These are phyloP conservation scores for Ilex paraguariensis DNA, from an alignment of 305 asterid species.

Conservation along the genomic window DNA sequence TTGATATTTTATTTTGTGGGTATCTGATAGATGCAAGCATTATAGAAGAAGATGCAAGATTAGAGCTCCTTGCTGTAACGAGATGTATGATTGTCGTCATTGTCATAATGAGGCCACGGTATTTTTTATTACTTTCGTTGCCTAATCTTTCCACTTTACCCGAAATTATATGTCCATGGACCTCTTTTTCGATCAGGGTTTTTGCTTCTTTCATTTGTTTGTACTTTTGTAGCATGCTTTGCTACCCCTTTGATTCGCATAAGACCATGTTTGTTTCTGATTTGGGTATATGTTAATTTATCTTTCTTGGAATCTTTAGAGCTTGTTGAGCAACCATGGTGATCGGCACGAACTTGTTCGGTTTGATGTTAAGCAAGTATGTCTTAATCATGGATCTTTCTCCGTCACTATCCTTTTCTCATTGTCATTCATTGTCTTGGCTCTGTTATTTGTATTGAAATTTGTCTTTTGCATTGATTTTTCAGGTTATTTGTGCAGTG, in stretches of 20 bases:
- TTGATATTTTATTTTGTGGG: constrained; percentile 7
- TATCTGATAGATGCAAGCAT: constrained; percentile 67
- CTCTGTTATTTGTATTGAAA: constrained; percentile 2
- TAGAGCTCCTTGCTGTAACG: constrained; percentile 93
- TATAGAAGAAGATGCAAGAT: constrained; percentile 89
- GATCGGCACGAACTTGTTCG: constrained; percentile 88
- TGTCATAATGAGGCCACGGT: constrained; percentile 92
- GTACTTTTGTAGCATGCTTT: neutral
- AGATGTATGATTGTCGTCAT: constrained; percentile 87
- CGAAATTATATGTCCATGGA: too few species aligned
- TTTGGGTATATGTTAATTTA: neutral
- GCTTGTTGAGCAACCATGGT: constrained; percentile 40
- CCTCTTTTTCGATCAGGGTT: neutral
- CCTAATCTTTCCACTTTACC: too few species aligned
- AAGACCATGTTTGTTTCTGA: neutral
- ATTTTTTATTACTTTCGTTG: neutral
- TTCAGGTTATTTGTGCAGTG: constrained; percentile 90
- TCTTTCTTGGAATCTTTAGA: constrained; percentile 39
- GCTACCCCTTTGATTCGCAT: neutral
- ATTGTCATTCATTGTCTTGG: neutral
- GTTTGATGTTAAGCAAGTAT: constrained; percentile 76
- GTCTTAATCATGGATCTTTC: constrained; percentile 22
- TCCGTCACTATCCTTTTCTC: neutral
- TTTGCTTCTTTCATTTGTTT: neutral
- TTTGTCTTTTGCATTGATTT: constrained; percentile 7